Percentiles rank a stretch among this genome's conserved stretches.
These are phyloP conservation scores for Obba rivulosa DNA, from an alignment of 768 basidiomycete species.

Conservation along the genomic window DNA sequence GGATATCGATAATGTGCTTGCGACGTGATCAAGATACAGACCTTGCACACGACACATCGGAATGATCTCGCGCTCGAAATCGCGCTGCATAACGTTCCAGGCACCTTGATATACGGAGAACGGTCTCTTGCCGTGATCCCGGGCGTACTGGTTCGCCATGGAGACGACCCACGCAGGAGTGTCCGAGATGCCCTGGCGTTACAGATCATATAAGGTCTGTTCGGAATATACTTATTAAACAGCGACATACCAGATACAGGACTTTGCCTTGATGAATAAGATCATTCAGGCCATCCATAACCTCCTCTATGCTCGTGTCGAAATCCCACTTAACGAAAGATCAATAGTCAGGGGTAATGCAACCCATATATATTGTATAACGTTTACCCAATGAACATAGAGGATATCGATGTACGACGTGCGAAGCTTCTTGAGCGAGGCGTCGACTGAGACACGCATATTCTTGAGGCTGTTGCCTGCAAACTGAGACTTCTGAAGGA, in stretches of 20 bases:
- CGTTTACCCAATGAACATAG: constrained; percentile 52
- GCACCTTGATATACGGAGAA: constrained; percentile 35
- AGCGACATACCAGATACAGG: constrained; percentile 16
- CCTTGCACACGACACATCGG: constrained; percentile 13
- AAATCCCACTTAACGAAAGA: constrained; percentile 46
- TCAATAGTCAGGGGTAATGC: constrained; percentile 32
- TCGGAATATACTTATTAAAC: too few species aligned
- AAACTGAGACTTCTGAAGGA: constrained; percentile 33
- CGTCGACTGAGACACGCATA: constrained; percentile 26
- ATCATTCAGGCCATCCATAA: constrained; percentile 46
- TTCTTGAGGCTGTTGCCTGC: constrained; percentile 36
- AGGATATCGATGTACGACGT: constrained; percentile 55
- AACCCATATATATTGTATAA: constrained; percentile 31
- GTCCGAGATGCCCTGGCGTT: constrained; percentile 14
- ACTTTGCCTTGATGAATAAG: constrained; percentile 47
- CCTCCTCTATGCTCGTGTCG: constrained; percentile 44
- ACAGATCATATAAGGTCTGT: too few species aligned
- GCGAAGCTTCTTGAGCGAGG: constrained; percentile 42
- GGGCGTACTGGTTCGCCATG: constrained; percentile 30
- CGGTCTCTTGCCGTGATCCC: constrained; percentile 29
- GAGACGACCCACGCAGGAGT: constrained; percentile 28
- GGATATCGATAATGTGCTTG: background rate
- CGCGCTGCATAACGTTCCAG: constrained; percentile 22
- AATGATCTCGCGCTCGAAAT: constrained; percentile 37
- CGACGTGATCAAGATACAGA: background rate